Evolutionary conservation across 768 basidiomycete genomes (phyloP), one percentile per base, ranked within the genome.

Genomic region (Boletus edulis): DNA sequence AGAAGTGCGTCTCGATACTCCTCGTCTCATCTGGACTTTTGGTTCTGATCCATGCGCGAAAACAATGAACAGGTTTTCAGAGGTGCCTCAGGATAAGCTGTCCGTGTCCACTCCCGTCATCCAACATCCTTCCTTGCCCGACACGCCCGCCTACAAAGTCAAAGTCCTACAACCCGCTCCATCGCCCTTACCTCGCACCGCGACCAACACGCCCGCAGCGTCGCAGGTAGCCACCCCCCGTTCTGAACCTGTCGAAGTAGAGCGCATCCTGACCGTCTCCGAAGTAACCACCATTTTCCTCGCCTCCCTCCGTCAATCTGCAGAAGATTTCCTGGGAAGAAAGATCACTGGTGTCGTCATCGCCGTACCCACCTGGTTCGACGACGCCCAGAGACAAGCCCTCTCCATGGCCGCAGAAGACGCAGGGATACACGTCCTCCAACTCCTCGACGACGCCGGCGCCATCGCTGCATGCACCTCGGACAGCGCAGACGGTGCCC

Each of bases 281-380:
- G 94, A 98, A 65, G 89, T 87, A 13, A 83, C 91, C 31, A 81
- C 87, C 39, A 82, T 94, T 63, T 98, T 96, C 81, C 78, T 99
- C 37, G 77, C 78, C 49, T 91, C 89, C 4, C 84, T 99, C 34
- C 73, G 93, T 57, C 79, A 89, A 58, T 94, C 91, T 37, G 96
- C 95, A 7, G 83, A 87, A 61, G 93, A 94, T 68, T 98, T 95
- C 73, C 81, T 98, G 13, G 93, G 94, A 13, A 85, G 83, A 66
- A 80, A 82, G 29, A 77, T 91, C 35, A 73, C 82, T 42, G 90
- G 89, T 40, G 89, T 91, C 22, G 96, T 98, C 54, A 82, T 98
- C 67, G 84, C 85, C 51, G 80, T 90, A 8, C 94, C 96, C 0
- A 70, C 85, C 2, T 86, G 80, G 73, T 97, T 95, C 70, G 78